Conservation (phyloP, 108 stramenopile genomes). For the Cyclotella choctawhatcheeana region DNA sequence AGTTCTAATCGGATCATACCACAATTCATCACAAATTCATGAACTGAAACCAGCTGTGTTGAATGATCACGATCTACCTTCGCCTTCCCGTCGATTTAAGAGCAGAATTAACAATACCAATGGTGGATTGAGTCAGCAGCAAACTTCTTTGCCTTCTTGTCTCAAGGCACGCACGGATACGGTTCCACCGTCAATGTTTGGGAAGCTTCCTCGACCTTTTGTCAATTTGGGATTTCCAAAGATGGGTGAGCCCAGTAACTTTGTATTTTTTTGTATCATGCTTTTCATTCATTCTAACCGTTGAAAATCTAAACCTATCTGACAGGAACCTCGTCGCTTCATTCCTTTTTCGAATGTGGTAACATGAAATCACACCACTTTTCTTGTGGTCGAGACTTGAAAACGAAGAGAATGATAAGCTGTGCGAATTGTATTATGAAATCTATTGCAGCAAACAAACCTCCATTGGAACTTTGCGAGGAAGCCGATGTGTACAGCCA, state of each 20-base stretch:
- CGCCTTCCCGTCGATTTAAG: not conserved
- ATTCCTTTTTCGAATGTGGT: conserved; percentile 36
- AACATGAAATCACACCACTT: conserved; percentile 15
- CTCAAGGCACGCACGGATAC: conserved; percentile 23
- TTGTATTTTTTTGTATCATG: not conserved
- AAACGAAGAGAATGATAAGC: not conserved
- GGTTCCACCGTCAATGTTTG: conserved; percentile 11
- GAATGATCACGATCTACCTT: conserved; percentile 6
- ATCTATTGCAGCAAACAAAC: conserved; percentile 4
- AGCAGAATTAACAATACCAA: not conserved
- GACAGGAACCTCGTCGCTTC: conserved; percentile 24
- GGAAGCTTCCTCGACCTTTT: conserved; percentile 24
- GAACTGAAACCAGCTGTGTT: not conserved
- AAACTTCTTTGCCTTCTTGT: conserved; percentile 2
- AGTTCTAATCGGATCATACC: not conserved
- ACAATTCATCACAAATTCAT: not conserved
- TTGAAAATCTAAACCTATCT: not conserved
- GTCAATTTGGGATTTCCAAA: conserved; percentile 44
- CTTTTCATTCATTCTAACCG: not conserved
- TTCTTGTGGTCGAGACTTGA: conserved; percentile 10
- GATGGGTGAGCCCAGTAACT: conserved; percentile 2
- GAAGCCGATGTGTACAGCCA: conserved; percentile 27
- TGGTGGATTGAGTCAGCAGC: not conserved
- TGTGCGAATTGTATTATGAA: conserved; percentile 18
- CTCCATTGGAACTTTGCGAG: conserved; percentile 17